Base-by-base conservation (phyloP, 345 rosid species). In the Laguncularia racemosa region DNA sequence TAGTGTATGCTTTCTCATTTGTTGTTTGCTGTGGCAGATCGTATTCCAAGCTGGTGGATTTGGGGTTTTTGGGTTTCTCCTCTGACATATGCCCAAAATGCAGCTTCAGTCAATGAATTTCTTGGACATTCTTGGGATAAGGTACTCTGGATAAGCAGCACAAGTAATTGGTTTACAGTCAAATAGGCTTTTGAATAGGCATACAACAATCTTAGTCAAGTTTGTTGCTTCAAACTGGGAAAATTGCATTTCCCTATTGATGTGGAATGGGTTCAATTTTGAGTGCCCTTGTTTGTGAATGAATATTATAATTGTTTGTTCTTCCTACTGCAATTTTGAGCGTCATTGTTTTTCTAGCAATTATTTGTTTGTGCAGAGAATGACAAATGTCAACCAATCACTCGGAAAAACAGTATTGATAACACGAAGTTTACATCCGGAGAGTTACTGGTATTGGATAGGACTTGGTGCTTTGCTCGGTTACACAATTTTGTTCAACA, bases 21-120 rank as follows among this genome's bases (percentile, higher is more conserved):
- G 46, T 48, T 62, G 67, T n/a, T 23, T 61, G 66, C 50, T 63
- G 49, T 77, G 63, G 63, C 87, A 93, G 99, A 93, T 70, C 67
- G 72, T 60, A 85, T 93, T 58, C 99, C 99, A 14, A 69, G 67
- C 28, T 89, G 99, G 99, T 93, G 99, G 99, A 78, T 87, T 58
- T 93, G 99, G 99, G 99, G 97, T 67, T 93, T 69, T 78, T 93
- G 99, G 99, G 53, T 89, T 52, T 93, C 99, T 68, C 97, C 99
- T 52, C 67, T 93, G 83, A 83, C 81, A 84, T 93, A 89, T 67
- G 89, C 90, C 72, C 99, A 93, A 80, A 88, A 87, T 73, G 99
- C 99, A 38, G 96, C 90, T 70, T 81, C 99, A 51, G 96, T 93
- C 21, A 93, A 85, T 74, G 99, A 93, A 64, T 84, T 93, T 71